A percentile compares a stretch with the other conserved stretches of the same genome.
Conservation (phyloP, 768 basidiomycete genomes). For the Collybia sp. region DNA sequence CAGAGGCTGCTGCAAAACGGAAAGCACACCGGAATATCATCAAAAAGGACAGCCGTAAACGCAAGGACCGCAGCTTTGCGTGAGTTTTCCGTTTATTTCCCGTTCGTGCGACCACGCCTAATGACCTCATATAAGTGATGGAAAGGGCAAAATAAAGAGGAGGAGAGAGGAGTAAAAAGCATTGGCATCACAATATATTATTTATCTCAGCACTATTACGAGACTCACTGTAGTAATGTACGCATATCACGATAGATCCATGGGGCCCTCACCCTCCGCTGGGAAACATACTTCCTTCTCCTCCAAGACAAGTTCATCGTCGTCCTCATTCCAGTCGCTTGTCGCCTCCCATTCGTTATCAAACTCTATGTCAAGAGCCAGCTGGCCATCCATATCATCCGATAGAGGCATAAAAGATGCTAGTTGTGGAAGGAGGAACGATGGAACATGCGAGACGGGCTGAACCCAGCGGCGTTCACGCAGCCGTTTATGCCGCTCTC, state of each 20-base stretch:
- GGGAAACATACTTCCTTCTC: constrained; percentile 72
- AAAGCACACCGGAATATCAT: constrained; percentile 65
- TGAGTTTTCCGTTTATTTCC: constrained; percentile 29
- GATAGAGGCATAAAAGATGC: constrained; percentile 59
- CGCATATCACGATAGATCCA: constrained; percentile 30
- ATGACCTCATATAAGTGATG: background rate
- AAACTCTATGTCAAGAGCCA: constrained; percentile 76
- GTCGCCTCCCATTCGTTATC: constrained; percentile 89
- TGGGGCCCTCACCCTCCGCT: constrained; percentile 35
- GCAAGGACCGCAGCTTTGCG: constrained; percentile 62
- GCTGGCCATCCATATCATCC: constrained; percentile 43
- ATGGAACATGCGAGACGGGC: constrained; percentile 52
- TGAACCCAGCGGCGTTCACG: constrained; percentile 93
- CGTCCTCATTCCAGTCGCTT: constrained; percentile 89
- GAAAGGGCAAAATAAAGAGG: background rate
- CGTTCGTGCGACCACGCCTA: background rate
- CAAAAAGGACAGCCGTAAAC: constrained; percentile 85
- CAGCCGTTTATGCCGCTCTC: constrained; percentile 88
- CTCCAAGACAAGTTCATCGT: constrained; percentile 69
- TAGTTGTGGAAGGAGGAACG: constrained; percentile 38
- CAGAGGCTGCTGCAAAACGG: constrained; percentile 70
- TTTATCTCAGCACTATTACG: too few relatives aligned
- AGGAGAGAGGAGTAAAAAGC: background rate
- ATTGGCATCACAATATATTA: too few relatives aligned
- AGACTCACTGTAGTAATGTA: too few relatives aligned